Conservation (phyloP, 768 basidiomycete species). For the Galerina marginata region DNA sequence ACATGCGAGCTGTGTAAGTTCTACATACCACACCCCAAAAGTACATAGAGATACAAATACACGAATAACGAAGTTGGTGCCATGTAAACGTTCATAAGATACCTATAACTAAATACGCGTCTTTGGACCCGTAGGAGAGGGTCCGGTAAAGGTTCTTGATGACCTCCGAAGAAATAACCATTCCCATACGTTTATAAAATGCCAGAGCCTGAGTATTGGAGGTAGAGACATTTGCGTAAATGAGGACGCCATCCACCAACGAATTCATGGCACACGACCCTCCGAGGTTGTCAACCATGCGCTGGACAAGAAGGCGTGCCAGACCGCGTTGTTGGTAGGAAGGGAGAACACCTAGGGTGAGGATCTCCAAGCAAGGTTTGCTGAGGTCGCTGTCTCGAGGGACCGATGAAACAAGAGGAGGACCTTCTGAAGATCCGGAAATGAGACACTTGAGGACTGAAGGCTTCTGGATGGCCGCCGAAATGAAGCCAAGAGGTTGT, state of each 20-base stretch:
- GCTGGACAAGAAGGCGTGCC: slow-evolving; percentile 46
- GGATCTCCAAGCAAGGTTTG: slow-evolving; percentile 48
- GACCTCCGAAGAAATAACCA: slow-evolving; percentile 37
- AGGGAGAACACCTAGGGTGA: slow-evolving; percentile 57
- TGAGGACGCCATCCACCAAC: slow-evolving; percentile 28
- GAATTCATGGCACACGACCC: slow-evolving; percentile 29
- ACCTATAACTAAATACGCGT: slow-evolving; percentile 49
- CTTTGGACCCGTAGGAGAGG: slow-evolving; percentile 40
- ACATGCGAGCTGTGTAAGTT: no score
- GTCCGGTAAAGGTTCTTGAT: slow-evolving; percentile 46
- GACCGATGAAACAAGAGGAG: slow-evolving; percentile 3
- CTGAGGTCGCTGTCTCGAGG: slow-evolving; percentile 19
- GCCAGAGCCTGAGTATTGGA: slow-evolving; percentile 44
- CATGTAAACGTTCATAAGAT: slow-evolving; percentile 22
- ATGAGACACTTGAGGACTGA: slow-evolving; percentile 21
- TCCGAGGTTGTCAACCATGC: slow-evolving; percentile 34
- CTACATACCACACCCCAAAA: no score
- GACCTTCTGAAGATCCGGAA: no score
- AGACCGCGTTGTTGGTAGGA: slow-evolving; percentile 47
- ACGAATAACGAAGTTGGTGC: no score
- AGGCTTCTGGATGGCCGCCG: slow-evolving; percentile 41
- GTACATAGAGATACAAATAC: no score
- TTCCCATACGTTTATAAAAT: slow-evolving; percentile 51
- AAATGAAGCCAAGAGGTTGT: slow-evolving; percentile 48
- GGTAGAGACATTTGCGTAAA: slow-evolving; percentile 52